Percentiles rank a stretch among this genome's conserved stretches.
Conservation (phyloP, 768 basidiomycete species). For the Nevesoporus exiguus region DNA sequence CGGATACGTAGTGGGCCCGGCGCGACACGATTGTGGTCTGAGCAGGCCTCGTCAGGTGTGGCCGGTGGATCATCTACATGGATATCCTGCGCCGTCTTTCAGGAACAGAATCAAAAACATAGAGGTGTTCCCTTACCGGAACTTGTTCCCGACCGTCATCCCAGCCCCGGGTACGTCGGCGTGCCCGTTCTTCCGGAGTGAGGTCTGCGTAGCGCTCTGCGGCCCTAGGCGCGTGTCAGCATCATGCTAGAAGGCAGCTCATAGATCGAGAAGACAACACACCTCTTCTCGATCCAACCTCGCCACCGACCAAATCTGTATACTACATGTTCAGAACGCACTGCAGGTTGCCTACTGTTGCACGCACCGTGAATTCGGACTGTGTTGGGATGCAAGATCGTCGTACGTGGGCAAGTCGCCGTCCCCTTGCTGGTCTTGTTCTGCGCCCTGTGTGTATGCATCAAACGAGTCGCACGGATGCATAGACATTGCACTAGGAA, state of each 20-base stretch:
- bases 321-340: constrained; percentile 1
- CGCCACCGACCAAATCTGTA: constrained; percentile 80
- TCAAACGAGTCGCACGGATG: constrained; percentile 26
- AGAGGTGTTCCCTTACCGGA: constrained; percentile 14
- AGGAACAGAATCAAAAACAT: not conserved
- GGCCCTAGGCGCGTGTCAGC: constrained; percentile 46
- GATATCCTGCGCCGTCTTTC: constrained; percentile 12
- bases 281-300: constrained; percentile 89
- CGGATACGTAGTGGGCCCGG: constrained; percentile 39
- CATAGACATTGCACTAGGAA: constrained; percentile 16
- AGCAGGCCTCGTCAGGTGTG: constrained; percentile 3
- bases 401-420: constrained; percentile 77
- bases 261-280: constrained; percentile 6
- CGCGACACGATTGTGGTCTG: constrained; percentile 12
- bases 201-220: constrained; percentile 77
- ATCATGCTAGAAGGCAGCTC: not conserved
- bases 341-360: constrained; percentile 1
- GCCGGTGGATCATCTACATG: constrained; percentile 7
- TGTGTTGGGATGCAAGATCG: constrained; percentile 70
- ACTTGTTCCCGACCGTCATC: constrained; percentile 39
- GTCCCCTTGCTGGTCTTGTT: constrained; percentile 41
- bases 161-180: constrained; percentile 70
- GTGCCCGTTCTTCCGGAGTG: constrained; percentile 52
- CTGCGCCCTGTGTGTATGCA: constrained; percentile 30
- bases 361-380: constrained; percentile 76